Base-by-base conservation (phyloP, 306 rosid genomes). In the Inga leiocalycina region DNA sequence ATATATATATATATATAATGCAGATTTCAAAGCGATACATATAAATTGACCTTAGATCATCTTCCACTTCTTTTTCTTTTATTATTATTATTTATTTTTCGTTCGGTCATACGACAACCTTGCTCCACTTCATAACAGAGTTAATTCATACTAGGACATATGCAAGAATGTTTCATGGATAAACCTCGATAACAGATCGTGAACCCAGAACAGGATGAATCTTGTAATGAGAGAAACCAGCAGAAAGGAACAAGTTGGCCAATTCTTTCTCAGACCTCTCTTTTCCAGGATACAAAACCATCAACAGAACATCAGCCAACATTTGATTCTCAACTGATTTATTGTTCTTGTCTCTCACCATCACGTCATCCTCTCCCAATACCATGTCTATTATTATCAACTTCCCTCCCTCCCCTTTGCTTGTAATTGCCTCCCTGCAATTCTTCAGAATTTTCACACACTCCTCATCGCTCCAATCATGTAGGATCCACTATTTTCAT, bases 391-490 rank as follows among this genome's bases (percentile, higher is more conserved):
- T 88, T 62, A 89, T 69, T 0, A 91, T 83, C 59, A 91, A 83
- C 82, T 86, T 84, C 75, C 71, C 80, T 56, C n/a, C 35, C 65
- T 78, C 72, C 0, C 79, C 80, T 14, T 70, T 84, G 3, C 46
- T 46, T 37, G 54, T n/a, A 1, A 88, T 71, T 67, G 86, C 90
- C 65, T 84, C 91, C 66, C 71, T 90, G 82, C 91, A 86, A 71
- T 62, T 75, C 81, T 74, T 76, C 37, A 90, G 73, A 78, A 90
- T 85, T 41, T 79, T 81, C 34, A 83, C 67, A 37, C 91, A 82
- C 48, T 87, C 87, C 66, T 88, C 89, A 30, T 90, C 91, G 10
- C 27, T 81, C 93, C 91, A 90, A 75, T 88, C 85, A 35, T 90
- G 93, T 37, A 90, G 54, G 49, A 88, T 75, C 79, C 85, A 79